Base-by-base conservation (phyloP, 2,329 filamentous ascomycete genomes). In the Aspergillus brunneoviolaceus region DNA sequence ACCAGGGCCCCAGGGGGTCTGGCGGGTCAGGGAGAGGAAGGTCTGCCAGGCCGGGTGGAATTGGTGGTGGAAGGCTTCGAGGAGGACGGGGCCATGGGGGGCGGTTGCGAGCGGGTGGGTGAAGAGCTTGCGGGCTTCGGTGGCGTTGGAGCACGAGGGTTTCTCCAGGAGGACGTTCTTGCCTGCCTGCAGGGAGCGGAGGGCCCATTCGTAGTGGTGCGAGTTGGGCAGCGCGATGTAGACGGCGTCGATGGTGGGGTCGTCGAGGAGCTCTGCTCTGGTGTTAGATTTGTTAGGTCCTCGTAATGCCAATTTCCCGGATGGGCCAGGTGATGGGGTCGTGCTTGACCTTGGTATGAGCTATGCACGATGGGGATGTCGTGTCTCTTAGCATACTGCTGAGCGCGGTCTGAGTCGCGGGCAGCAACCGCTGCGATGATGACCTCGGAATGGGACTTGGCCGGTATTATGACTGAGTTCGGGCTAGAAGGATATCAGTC, bases 91-190 rank as follows among this genome's bases (percentile, higher is more conserved):
- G 0, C 76, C 74, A 16, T 70, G 65, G 1, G 73, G 68, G 0
- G 67, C 53, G 4, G 62, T 65, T 1, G 67, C 27, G 0, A 64
- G 19, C 0, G 76, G 74, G 21, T 73, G 71, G 31, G 66, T 70
- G 67, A 84, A 84, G 16, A 85, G 74, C 0, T 65, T 62, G 19
- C 69, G 66, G 2, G 81, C 82, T 66, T 86, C 81, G 0, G 53
- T 59, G 3, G 72, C 67, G 64, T 83, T 85, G 27, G 76, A 76
- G n/a, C 75, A 76, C 0, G 78, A 76, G 0, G 83, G 83, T 67
- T 85, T 85, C 67, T 85, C 84, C 2, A 85, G 70, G 0, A 86
- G 76, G 21, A 86, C 82, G 64, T 85, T 82, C 63, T 85, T 85
- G 4, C 81, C 80, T 3, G 78, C 78, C 23, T 71, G 65, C 23